Evolutionary conservation across 2,329 filamentous ascomycete genomes (phyloP).

Genomic region (Ophiocordyceps camponoti-floridani): DNA sequence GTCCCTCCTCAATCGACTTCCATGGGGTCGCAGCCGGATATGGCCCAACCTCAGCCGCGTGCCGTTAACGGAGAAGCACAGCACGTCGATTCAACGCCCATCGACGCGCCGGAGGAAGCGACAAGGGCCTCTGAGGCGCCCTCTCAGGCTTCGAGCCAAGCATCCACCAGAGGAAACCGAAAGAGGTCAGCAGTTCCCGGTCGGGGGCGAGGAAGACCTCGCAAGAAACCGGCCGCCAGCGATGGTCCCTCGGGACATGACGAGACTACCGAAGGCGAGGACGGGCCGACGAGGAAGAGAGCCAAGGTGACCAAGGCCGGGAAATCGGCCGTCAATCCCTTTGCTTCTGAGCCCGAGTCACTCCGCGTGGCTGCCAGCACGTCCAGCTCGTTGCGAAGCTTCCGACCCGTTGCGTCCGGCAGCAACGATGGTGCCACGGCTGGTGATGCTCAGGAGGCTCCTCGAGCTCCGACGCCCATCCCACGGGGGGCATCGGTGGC

Average conservation of each 20-base stretch:
- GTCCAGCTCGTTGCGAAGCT: constrained; percentile 68
- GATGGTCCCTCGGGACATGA: constrained; percentile 64
- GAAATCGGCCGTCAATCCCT: constrained; percentile 51
- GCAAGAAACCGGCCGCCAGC: constrained; percentile 29
- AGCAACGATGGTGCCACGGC: constrained; percentile 19
- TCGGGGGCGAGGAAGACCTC: constrained; percentile 35
- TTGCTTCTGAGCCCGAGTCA: constrained; percentile 60
- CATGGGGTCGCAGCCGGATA: neutral
- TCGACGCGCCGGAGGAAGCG: constrained; percentile 6
- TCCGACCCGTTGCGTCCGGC: constrained; percentile 50
- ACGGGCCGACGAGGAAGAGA: constrained; percentile 44
- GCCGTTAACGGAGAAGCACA: constrained; percentile 13
- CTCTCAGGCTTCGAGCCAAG: constrained; percentile 42
- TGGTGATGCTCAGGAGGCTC: constrained; percentile 50
- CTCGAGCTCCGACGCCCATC: constrained; percentile 60
- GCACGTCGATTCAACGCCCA: constrained; percentile 16
- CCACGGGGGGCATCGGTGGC: constrained; percentile 26
- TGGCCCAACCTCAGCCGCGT: neutral
- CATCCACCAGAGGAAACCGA: constrained; percentile 25
- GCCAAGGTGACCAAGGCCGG: constrained; percentile 60
- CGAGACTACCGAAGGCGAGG: constrained; percentile 42
- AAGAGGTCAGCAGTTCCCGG: constrained; percentile 28
- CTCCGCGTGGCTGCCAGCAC: constrained; percentile 82
- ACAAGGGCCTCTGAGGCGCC: constrained; percentile 11
- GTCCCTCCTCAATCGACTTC: neutral